Evolutionary conservation across 805 yeast genomes (phyloP).

Genomic region (Sugiyamaella floridensis): DNA sequence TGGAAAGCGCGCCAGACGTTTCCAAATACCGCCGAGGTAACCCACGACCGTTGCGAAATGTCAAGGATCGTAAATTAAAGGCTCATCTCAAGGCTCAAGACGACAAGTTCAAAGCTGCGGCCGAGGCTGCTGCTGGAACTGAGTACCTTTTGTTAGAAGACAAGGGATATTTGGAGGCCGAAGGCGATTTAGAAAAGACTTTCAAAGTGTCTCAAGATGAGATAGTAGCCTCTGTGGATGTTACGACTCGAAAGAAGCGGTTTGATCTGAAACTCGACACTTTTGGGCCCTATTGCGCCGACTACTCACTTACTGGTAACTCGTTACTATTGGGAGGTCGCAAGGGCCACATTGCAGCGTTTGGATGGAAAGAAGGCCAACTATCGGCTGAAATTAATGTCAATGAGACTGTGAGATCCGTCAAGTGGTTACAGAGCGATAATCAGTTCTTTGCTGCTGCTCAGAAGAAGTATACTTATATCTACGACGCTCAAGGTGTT

Average conservation of each 20-base stretch:
- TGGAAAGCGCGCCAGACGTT: slow-evolving; percentile 7
- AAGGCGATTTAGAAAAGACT: slow-evolving; percentile 86
- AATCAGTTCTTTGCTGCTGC: slow-evolving; percentile 89
- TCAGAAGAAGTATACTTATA: slow-evolving; percentile 87
- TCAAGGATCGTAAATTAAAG: slow-evolving; percentile 55
- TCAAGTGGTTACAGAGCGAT: slow-evolving; percentile 83
- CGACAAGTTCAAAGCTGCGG: slow-evolving; percentile 66
- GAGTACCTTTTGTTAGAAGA: slow-evolving; percentile 81
- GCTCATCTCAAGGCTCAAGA: slow-evolving; percentile 64
- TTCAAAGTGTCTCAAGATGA: slow-evolving; percentile 78
- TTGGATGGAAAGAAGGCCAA: slow-evolving; percentile 90
- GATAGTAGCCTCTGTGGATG: slow-evolving; percentile 67
- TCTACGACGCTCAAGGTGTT: slow-evolving; percentile 84
- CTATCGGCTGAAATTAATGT: slow-evolving; percentile 76
- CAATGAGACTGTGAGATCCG: slow-evolving; percentile 85
- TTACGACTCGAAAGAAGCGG: slow-evolving; percentile 61
- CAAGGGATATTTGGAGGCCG: slow-evolving; percentile 84
- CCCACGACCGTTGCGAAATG: neutral
- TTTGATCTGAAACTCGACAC: slow-evolving; percentile 66
- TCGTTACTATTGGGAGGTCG: slow-evolving; percentile 76
- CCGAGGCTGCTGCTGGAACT: slow-evolving; percentile 76
- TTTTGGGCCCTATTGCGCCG: slow-evolving; percentile 79
- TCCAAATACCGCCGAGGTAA: slow-evolving; percentile 20
- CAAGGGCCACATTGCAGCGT: slow-evolving; percentile 91
- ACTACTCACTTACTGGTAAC: slow-evolving; percentile 84